These are phyloP conservation scores for Echinosophora koreensis DNA, from an alignment of 306 rosid species.

Conservation along the genomic window DNA sequence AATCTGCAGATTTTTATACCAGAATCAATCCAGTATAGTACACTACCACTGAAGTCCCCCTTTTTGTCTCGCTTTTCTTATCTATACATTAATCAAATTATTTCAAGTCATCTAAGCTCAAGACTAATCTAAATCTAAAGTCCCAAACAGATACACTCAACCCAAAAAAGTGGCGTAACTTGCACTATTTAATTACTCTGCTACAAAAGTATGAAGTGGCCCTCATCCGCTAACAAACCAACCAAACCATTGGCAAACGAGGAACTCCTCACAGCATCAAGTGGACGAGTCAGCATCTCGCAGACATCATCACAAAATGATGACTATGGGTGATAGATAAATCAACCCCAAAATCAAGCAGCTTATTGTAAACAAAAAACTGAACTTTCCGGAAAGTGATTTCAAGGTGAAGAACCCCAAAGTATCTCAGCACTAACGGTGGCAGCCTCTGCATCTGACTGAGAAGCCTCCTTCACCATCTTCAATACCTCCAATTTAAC, in stretches of 20 bases:
- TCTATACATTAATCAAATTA: background rate
- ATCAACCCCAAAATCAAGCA: background rate
- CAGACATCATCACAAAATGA: background rate
- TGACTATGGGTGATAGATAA: background rate
- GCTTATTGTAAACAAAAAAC: background rate
- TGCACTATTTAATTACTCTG: background rate
- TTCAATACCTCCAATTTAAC: slow-evolving; percentile 59
- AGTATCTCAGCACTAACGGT: slow-evolving; percentile 60
- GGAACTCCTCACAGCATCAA: too few relatives aligned
- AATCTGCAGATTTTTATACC: background rate
- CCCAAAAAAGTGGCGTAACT: background rate
- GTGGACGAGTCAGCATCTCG: too few relatives aligned
- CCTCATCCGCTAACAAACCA: background rate
- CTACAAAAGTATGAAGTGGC: background rate
- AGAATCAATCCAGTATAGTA: background rate
- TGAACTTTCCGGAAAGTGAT: background rate
- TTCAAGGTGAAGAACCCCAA: slow-evolving; percentile 75
- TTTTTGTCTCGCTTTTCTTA: slow-evolving; percentile 23
- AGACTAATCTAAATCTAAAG: background rate
- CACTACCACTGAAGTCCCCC: background rate
- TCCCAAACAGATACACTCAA: background rate
- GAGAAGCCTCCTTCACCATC: slow-evolving; percentile 60
- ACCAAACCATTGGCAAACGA: background rate
- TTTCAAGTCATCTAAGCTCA: background rate
- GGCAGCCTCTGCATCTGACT: slow-evolving; percentile 65